phyloP scores from a whole-genome alignment of 192 early-diverging fungal species.

The Kappamyces sp. region DNA sequence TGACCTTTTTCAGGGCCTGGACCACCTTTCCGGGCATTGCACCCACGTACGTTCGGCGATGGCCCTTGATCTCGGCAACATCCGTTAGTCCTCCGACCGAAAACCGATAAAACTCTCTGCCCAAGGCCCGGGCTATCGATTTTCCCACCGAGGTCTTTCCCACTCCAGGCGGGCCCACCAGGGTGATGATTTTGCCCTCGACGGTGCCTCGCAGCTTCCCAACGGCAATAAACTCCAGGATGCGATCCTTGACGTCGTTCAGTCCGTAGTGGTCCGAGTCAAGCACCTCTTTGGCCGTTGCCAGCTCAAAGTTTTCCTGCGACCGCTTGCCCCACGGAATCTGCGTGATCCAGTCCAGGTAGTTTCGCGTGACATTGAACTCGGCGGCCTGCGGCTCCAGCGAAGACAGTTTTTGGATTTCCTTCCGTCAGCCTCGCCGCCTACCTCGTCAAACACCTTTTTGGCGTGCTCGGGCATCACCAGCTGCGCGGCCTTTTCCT shows the following conservation, averaged over 20 bases:
- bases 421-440: constrained; percentile 38
- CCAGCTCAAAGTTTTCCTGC: constrained; percentile 88
- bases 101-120: constrained; percentile 94
- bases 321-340: constrained; percentile 92
- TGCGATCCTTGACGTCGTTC: constrained; percentile 98
- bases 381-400: constrained; percentile 93
- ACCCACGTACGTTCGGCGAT: constrained; percentile 97
- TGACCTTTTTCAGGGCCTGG: constrained; percentile 97
- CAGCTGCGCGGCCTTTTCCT: constrained; percentile 74
- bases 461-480: constrained; percentile 84
- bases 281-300: constrained; percentile 77
- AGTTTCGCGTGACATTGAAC: constrained; percentile 98
- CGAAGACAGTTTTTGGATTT: constrained; percentile 86
- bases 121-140: constrained; percentile 90
- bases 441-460: constrained; percentile 93
- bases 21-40: constrained; percentile 99
- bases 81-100: constrained; percentile 95
- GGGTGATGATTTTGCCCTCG: constrained; percentile 96
- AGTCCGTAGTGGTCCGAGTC: constrained; percentile 99
- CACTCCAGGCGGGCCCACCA: constrained; percentile 97
- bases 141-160: constrained; percentile 99
- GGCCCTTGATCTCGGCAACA: constrained; percentile 99
- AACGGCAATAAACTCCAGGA: constrained; percentile 98
- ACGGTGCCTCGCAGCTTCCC: constrained; percentile 92
- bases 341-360: constrained; percentile 97